A percentile compares a stretch with the other conserved stretches of the same genome.
Evolutionary conservation across 2,329 filamentous ascomycete species (phyloP).

Genomic region (Penicillium oxalicum): DNA sequence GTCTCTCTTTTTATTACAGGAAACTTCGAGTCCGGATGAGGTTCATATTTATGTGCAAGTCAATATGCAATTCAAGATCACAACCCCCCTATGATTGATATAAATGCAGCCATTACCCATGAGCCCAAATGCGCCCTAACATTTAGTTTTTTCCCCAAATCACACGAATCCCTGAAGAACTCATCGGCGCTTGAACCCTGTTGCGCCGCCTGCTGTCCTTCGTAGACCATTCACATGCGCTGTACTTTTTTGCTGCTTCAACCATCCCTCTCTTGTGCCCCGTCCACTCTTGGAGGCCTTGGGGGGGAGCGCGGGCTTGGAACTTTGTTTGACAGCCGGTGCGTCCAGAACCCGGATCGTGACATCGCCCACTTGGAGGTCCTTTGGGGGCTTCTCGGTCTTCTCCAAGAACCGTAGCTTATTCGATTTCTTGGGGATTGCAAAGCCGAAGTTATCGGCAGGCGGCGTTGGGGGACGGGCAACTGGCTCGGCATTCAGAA

Average conservation of each 20-base stretch:
- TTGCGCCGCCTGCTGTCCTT: slow-evolving; percentile 31
- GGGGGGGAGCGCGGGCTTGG: slow-evolving; percentile 39
- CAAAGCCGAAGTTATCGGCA: slow-evolving; percentile 16
- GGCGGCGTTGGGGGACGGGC: slow-evolving; percentile 43
- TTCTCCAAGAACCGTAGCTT: slow-evolving; percentile 47
- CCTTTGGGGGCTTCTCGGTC: slow-evolving; percentile 45
- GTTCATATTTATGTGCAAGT: neutral
- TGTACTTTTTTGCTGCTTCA: slow-evolving; percentile 31
- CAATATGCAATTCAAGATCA: neutral
- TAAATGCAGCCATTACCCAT: slow-evolving; percentile 3
- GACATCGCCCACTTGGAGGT: slow-evolving; percentile 45
- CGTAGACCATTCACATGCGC: slow-evolving; percentile 32
- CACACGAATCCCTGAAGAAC: neutral
- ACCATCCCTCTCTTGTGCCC: slow-evolving; percentile 36
- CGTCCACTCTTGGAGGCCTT: slow-evolving; percentile 40
- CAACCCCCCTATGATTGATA: neutral
- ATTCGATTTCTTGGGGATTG: slow-evolving; percentile 30
- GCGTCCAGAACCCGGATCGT: slow-evolving; percentile 46
- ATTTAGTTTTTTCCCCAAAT: neutral
- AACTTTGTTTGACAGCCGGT: slow-evolving; percentile 28
- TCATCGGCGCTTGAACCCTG: slow-evolving; percentile 35
- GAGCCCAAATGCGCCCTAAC: neutral
- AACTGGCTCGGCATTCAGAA: slow-evolving; percentile 44
- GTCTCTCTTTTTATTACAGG: too few relatives aligned
- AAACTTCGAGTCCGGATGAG: too few relatives aligned